These are phyloP conservation scores for Hyphopichia pseudoburtonii DNA, from an alignment of 1,139 yeast species.

Conservation along the genomic window DNA sequence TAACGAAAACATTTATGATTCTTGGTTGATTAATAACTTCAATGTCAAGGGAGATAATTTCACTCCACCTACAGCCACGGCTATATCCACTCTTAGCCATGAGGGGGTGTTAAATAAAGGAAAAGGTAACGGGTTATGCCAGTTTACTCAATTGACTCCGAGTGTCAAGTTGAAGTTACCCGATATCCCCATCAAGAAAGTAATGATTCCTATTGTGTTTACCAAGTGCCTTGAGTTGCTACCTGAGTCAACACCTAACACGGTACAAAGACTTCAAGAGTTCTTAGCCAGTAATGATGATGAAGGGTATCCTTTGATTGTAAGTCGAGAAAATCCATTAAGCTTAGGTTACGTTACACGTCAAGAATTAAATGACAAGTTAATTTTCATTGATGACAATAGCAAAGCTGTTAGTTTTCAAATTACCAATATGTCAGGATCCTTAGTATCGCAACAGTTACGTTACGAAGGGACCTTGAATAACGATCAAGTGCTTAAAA, in stretches of 20 bases:
- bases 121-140: constrained; percentile 43
- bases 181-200: constrained; percentile 26
- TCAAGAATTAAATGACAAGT: constrained; percentile 18
- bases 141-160: constrained; percentile 33
- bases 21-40: constrained; percentile 36
- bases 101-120: constrained; percentile 32
- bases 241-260: constrained; percentile 26
- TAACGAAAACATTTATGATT: constrained; percentile 50
- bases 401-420: constrained; percentile 23
- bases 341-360: constrained; percentile 40
- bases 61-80: too few species aligned
- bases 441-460: constrained; percentile 24
- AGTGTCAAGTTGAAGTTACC: constrained; percentile 33
- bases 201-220: constrained; percentile 33
- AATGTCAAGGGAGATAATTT: constrained; percentile 13
- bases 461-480: constrained; percentile 21
- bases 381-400: constrained; percentile 13
- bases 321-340: constrained; percentile 25
- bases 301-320: constrained; percentile 45
- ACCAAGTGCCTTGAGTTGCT: constrained; percentile 31
- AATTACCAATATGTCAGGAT: constrained; percentile 17
- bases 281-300: constrained; percentile 34
- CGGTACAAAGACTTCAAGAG: constrained; percentile 16
- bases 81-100: not conserved
- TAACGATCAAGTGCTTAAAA: constrained; percentile 9